A percentile compares a stretch with the other conserved stretches of the same genome.
phyloP scores from a whole-genome alignment of 305 asterid species.

The Fraxinus platypoda region DNA sequence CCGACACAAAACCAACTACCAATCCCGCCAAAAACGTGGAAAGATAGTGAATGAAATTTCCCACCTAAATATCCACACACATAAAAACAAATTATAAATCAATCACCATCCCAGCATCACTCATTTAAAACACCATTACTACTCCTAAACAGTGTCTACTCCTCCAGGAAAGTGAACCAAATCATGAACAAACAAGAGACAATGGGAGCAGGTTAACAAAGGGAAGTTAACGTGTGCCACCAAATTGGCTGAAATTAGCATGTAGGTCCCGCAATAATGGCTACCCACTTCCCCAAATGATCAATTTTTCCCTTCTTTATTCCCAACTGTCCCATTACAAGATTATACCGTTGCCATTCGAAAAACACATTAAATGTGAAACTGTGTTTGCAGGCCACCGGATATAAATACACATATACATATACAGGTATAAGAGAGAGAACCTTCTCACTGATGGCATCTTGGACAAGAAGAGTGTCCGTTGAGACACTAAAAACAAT shows the following conservation, averaged over 20 bases:
- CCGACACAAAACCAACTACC: conserved; percentile 98
- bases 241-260: conserved; percentile 7
- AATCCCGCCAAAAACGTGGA: conserved; percentile 97
- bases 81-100: not conserved
- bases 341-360: conserved; percentile 34
- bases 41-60: conserved; percentile 94
- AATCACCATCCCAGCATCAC: not conserved
- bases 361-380: conserved; percentile 24
- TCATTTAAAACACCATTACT: not conserved
- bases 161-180: conserved; percentile 3
- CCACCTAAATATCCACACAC: conserved; percentile 58
- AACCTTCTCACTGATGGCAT: conserved; percentile 99
- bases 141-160: not conserved
- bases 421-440: not conserved
- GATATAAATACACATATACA: not conserved
- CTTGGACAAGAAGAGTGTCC: conserved; percentile 97
- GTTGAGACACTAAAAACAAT: conserved; percentile 96
- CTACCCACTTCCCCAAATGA: conserved; percentile 26
- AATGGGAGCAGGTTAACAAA: conserved; percentile 12
- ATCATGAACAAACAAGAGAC: conserved; percentile 8
- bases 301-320: conserved; percentile 25
- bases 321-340: conserved; percentile 21
- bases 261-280: conserved; percentile 37
- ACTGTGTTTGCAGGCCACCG: not conserved
- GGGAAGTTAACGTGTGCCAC: conserved; percentile 26